Percentiles rank a stretch among this genome's conserved stretches.
Conservation (phyloP, 768 basidiomycete species). For the Lyophyllum semitale region DNA sequence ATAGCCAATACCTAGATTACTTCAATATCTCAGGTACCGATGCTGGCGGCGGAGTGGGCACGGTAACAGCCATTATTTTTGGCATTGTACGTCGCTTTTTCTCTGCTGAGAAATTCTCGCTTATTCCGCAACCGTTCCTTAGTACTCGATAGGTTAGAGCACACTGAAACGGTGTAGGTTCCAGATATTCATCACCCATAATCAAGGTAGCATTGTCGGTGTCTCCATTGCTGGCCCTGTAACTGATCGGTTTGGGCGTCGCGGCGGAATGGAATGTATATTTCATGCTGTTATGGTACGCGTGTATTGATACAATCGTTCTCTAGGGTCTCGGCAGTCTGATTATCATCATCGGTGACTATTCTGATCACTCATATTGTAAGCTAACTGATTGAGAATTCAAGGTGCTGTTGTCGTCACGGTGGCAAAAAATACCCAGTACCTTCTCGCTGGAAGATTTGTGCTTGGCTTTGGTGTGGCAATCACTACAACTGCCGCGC, state of each 20-base stretch:
- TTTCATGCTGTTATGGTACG: neutral
- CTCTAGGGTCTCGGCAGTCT: conserved; percentile 38
- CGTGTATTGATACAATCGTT: neutral
- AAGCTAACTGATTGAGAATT: neutral
- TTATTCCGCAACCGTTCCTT: neutral
- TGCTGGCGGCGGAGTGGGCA: conserved; percentile 45
- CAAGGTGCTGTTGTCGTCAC: conserved; percentile 48
- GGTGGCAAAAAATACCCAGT: conserved; percentile 40
- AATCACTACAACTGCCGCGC: conserved; percentile 43
- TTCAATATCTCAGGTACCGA: conserved; percentile 40
- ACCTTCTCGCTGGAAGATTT: conserved; percentile 55
- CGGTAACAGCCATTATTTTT: conserved; percentile 44
- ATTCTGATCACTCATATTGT: neutral
- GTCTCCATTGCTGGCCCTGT: conserved; percentile 43
- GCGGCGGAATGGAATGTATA: conserved; percentile 43
- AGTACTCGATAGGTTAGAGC: conserved; percentile 43
- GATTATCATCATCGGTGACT: conserved; percentile 39
- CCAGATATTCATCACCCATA: neutral
- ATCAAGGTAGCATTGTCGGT: conserved; percentile 35
- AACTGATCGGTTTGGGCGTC: conserved; percentile 42
- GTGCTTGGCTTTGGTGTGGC: conserved; percentile 57
- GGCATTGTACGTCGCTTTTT: conserved; percentile 36
- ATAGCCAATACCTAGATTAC: conserved; percentile 41
- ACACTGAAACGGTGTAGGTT: neutral
- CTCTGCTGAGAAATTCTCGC: neutral